Conservation (phyloP, 108 stramenopile species). For the Chaetoceros muelleri region DNA sequence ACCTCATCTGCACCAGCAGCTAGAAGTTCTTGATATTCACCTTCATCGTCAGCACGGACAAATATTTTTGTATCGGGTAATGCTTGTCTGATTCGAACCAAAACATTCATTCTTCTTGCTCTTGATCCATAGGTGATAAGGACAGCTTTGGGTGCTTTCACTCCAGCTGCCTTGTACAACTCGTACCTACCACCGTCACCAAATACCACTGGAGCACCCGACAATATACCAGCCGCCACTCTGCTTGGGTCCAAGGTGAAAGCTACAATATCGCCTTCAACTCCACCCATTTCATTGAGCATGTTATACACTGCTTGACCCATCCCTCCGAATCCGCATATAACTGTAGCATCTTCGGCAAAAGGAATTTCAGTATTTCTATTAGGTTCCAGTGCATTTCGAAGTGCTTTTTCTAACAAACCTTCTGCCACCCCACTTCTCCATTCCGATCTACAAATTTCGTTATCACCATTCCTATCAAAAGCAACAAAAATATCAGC, state of each 20-base stretch:
- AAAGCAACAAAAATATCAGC: conserved; percentile 50
- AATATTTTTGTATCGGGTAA: conserved; percentile 60
- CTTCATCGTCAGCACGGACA: conserved; percentile 29
- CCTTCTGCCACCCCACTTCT: conserved; percentile 24
- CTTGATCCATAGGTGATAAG: conserved; percentile 34
- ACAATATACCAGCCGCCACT: conserved; percentile 30
- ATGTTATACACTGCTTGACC: conserved; percentile 24
- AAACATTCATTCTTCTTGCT: conserved; percentile 36
- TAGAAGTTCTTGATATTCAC: conserved; percentile 24
- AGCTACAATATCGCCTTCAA: conserved; percentile 38
- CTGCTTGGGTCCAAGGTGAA: conserved; percentile 43
- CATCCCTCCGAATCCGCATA: conserved; percentile 43
- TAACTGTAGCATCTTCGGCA: conserved; percentile 29
- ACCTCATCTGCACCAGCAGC: conserved; percentile 60
- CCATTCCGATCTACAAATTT: conserved; percentile 45
- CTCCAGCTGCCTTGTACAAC: conserved; percentile 51
- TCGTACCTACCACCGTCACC: conserved; percentile 45
- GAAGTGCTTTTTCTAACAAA: conserved; percentile 26
- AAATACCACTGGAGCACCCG: conserved; percentile 51
- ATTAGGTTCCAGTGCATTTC: neutral
- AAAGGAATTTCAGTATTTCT: conserved; percentile 4
- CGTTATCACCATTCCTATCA: conserved; percentile 56
- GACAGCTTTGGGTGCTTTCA: conserved; percentile 43
- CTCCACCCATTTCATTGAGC: conserved; percentile 21
- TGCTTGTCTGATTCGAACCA: conserved; percentile 33